Percentiles rank a stretch among this genome's conserved stretches.
Evolutionary conservation across 305 asterid genomes (phyloP).

Genomic region (Euphrasia arctica): DNA sequence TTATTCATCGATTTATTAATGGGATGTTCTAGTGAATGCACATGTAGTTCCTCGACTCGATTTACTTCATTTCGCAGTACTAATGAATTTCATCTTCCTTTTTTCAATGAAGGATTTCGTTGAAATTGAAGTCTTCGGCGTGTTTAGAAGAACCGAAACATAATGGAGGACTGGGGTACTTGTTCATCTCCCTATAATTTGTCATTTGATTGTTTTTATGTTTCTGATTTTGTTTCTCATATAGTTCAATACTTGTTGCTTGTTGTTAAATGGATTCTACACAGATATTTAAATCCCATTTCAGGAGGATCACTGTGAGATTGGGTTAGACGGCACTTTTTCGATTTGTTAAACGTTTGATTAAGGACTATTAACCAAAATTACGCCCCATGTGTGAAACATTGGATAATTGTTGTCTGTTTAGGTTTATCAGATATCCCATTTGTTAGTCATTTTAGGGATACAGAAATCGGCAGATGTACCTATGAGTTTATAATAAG

Average conservation of each 20-base stretch:
- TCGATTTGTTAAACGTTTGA: neutral
- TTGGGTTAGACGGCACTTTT: slow-evolving; percentile 6
- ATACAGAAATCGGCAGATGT: neutral
- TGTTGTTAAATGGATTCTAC: slow-evolving; percentile 7
- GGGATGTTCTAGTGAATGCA: neutral
- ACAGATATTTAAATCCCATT: neutral
- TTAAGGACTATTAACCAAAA: neutral
- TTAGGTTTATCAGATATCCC: neutral
- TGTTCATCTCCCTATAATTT: neutral
- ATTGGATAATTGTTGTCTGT: neutral
- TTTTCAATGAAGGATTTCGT: slow-evolving; percentile 24
- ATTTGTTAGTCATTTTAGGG: slow-evolving; percentile 3
- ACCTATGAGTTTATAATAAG: neutral
- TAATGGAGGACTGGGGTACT: slow-evolving; percentile 93
- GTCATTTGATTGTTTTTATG: neutral
- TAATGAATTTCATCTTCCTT: neutral
- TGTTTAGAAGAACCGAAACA: slow-evolving; percentile 28
- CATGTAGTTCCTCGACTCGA: neutral
- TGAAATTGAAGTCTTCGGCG: slow-evolving; percentile 26
- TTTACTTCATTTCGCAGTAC: neutral
- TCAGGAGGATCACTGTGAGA: slow-evolving; percentile 1
- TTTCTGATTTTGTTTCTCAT: neutral
- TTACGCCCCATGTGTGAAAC: neutral
- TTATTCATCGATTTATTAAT: neutral
- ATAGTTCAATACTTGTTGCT: no score